Percentiles rank a stretch among this genome's conserved stretches.
phyloP scores from a whole-genome alignment of 495 filamentous ascomycete species.

The Copromyces sp. region DNA sequence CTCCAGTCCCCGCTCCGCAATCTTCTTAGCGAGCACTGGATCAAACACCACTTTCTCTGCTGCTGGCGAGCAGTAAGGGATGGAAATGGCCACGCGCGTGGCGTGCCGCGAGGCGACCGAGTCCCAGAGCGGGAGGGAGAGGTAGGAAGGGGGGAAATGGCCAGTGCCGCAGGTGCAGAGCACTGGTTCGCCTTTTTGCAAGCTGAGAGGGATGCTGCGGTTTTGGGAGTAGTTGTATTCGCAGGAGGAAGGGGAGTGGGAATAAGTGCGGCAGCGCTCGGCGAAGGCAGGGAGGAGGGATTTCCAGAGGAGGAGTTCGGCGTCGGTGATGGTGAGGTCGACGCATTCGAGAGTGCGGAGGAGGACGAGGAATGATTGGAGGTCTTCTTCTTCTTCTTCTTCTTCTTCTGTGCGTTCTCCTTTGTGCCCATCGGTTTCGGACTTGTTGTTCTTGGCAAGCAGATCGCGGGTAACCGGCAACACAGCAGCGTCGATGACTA shows the following conservation, averaged over 20 bases:
- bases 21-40: background rate
- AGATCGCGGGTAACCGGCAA: conserved; percentile 30
- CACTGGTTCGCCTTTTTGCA: conserved; percentile 15
- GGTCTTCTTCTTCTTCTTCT: background rate
- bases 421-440: background rate
- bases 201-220: conserved; percentile 17
- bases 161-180: conserved; percentile 30
- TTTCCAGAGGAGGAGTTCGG: conserved; percentile 43
- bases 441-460: background rate
- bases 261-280: conserved; percentile 47
- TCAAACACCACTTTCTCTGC: conserved; percentile 22
- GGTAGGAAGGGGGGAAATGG: conserved; percentile 18
- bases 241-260: conserved; percentile 32
- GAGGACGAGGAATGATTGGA: conserved; percentile 21
- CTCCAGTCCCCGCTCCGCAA: background rate
- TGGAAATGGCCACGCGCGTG: conserved; percentile 29
- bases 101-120: conserved; percentile 7
- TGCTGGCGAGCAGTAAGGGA: conserved; percentile 18
- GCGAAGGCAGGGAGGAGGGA: conserved; percentile 34
- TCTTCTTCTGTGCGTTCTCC: background rate
- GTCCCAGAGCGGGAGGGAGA: conserved; percentile 25
- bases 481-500: conserved; percentile 40
- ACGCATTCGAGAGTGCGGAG: conserved; percentile 17
- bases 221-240: conserved; percentile 26
- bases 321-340: conserved; percentile 26